These are phyloP conservation scores for Lichtheimia ornata DNA, from an alignment of 371 early-diverging fungal genomes.

Conservation along the genomic window DNA sequence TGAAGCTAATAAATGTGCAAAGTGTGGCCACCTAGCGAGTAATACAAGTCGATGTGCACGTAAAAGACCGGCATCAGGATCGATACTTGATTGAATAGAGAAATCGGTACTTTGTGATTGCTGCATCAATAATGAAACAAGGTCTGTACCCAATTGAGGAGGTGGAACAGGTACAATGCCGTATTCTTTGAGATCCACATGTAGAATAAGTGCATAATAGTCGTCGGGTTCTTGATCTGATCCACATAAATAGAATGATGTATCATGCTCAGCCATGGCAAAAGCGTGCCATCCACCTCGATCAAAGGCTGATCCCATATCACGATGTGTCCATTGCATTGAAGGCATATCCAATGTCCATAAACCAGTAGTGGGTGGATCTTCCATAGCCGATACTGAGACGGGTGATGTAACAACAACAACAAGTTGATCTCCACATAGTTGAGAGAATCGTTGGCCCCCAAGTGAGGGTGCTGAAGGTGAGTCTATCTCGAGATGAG, in stretches of 20 bases:
- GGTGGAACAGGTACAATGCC: constrained; percentile 62
- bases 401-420: constrained; percentile 60
- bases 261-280: constrained; percentile 61
- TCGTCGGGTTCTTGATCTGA: constrained; percentile 60
- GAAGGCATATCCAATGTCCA: constrained; percentile 66
- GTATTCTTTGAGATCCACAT: constrained; percentile 60
- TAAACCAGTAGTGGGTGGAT: constrained; percentile 46
- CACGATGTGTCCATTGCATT: constrained; percentile 67
- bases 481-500: constrained; percentile 55
- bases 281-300: constrained; percentile 67
- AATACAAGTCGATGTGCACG: constrained; percentile 56
- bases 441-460: constrained; percentile 69
- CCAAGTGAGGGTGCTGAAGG: constrained; percentile 57
- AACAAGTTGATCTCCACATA: constrained; percentile 65
- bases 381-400: constrained; percentile 25
- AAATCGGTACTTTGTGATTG: constrained; percentile 56
- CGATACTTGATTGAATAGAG: constrained; percentile 46
- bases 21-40: constrained; percentile 70
- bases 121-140: constrained; percentile 48
- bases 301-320: constrained; percentile 52
- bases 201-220: constrained; percentile 57
- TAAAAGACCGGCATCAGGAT: constrained; percentile 33
- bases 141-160: constrained; percentile 54
- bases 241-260: constrained; percentile 62
- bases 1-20: constrained; percentile 51